A percentile compares a stretch with the other conserved stretches of the same genome.
Conservation (phyloP, 2,329 filamentous ascomycete species). For the Knufia petricola region DNA sequence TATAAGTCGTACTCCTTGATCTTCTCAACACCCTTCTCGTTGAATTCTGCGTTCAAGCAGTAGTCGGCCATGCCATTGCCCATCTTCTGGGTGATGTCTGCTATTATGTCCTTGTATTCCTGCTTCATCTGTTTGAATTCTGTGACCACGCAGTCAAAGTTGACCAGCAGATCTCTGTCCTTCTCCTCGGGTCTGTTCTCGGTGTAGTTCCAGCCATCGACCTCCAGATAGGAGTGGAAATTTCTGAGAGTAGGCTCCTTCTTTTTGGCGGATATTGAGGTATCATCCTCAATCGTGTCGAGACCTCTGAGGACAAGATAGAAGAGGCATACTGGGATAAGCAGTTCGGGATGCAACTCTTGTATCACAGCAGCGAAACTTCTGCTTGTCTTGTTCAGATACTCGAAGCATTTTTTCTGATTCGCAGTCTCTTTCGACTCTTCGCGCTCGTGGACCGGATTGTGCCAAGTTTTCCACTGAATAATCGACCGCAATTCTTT, state of each 20-base stretch:
- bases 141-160: slow-evolving; percentile 76
- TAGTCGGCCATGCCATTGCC: slow-evolving; percentile 99
- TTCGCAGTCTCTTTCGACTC: slow-evolving; percentile 62
- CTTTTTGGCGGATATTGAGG: slow-evolving; percentile 69
- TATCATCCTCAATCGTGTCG: slow-evolving; percentile 98
- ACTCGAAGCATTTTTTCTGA: slow-evolving; percentile 74
- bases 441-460: slow-evolving; percentile 78
- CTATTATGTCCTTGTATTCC: slow-evolving; percentile 74
- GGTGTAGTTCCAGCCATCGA: slow-evolving; percentile 83
- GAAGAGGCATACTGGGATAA: slow-evolving; percentile 82
- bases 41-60: slow-evolving; percentile 70
- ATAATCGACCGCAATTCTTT: slow-evolving; percentile 70
- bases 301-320: slow-evolving; percentile 86
- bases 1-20: slow-evolving; percentile 89
- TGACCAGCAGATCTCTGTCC: slow-evolving; percentile 80
- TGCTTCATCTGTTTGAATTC: slow-evolving; percentile 86
- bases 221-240: slow-evolving; percentile 68
- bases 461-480: slow-evolving; percentile 97
- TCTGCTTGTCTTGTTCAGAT: slow-evolving; percentile 77
- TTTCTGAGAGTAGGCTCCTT: slow-evolving; percentile 80
- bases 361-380: slow-evolving; percentile 91
- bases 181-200: slow-evolving; percentile 87
- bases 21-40: slow-evolving; percentile 69
- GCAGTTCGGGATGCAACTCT: slow-evolving; percentile 87
- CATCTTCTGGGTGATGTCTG: slow-evolving; percentile 89